A percentile compares a stretch with the other conserved stretches of the same genome.
Conservation (phyloP, 306 rosid species). For the Alnus rubra region DNA sequence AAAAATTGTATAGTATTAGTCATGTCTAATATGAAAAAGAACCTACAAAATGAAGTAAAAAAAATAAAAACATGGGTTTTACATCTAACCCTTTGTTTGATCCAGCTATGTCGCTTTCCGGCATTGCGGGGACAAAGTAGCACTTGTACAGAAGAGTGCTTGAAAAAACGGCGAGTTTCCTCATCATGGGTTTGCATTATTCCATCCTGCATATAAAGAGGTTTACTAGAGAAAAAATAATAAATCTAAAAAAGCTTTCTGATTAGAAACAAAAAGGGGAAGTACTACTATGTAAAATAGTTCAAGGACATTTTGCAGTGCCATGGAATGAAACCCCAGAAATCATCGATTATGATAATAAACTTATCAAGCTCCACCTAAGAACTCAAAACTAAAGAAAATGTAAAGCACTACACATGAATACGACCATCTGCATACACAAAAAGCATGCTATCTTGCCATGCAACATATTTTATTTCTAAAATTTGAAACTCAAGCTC, state of each 20-base stretch:
- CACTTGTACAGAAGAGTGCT: conserved; percentile 90
- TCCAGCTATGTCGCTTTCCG: conserved; percentile 93
- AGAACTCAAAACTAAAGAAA: conserved; percentile 17
- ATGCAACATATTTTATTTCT: not conserved
- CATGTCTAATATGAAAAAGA: not conserved
- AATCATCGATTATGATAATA: conserved; percentile 4
- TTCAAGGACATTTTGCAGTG: not conserved
- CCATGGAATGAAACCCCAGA: not conserved
- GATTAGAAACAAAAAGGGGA: conserved; percentile 13
- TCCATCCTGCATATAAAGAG: conserved; percentile 67
- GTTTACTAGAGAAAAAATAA: conserved; percentile 10
- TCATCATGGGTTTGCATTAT: conserved; percentile 97
- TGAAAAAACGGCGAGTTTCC: conserved; percentile 91
- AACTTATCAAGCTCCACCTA: conserved; percentile 13
- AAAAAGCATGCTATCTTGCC: not conserved
- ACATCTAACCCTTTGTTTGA: conserved; percentile 69
- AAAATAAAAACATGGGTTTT: conserved; percentile 7
- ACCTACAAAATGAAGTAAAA: not conserved
- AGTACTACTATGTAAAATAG: conserved; percentile 3
- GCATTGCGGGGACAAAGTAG: conserved; percentile 87
- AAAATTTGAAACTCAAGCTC: not conserved
- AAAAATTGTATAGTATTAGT: conserved; percentile 23
- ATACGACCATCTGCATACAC: not conserved
- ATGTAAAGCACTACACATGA: conserved; percentile 4
- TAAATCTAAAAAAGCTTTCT: conserved; percentile 5